Conservation (phyloP, 108 stramenopile genomes). For the Cyclostephanos invisitatus region DNA sequence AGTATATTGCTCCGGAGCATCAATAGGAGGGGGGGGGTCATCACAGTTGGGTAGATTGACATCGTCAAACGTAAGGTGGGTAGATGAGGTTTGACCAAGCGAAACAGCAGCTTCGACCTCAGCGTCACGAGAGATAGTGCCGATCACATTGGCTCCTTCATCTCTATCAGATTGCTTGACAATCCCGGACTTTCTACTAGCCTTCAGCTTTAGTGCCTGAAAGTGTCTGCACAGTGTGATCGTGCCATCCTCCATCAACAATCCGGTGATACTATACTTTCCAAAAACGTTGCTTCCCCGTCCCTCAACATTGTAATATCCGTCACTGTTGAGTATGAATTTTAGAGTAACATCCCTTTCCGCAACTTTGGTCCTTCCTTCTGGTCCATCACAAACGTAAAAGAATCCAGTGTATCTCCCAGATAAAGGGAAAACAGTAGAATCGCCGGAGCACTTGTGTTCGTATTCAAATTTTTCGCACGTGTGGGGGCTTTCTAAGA, state of each 20-base stretch:
- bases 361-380: conserved; percentile 53
- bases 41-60: conserved; percentile 53
- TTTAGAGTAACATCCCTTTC: conserved; percentile 78
- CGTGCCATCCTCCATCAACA: conserved; percentile 62
- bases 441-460: conserved; percentile 64
- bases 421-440: conserved; percentile 66
- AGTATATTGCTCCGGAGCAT: conserved; percentile 57
- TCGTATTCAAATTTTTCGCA: conserved; percentile 86
- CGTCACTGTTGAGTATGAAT: conserved; percentile 77
- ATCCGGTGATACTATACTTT: conserved; percentile 85
- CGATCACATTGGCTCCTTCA: conserved; percentile 57
- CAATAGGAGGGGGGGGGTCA: conserved; percentile 23
- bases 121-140: not conserved
- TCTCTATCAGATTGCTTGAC: conserved; percentile 49
- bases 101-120: not conserved
- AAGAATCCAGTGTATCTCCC: conserved; percentile 86
- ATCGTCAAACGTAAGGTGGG: conserved; percentile 59
- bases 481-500: conserved; percentile 72
- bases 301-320: conserved; percentile 88
- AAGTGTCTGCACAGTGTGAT: conserved; percentile 86
- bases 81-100: conserved; percentile 28
- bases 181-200: conserved; percentile 12
- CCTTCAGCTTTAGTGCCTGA: conserved; percentile 35
- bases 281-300: conserved; percentile 79
- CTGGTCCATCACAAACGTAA: conserved; percentile 61